Conservation (phyloP, 495 filamentous ascomycete genomes). For the Aspergillus avenaceus region DNA sequence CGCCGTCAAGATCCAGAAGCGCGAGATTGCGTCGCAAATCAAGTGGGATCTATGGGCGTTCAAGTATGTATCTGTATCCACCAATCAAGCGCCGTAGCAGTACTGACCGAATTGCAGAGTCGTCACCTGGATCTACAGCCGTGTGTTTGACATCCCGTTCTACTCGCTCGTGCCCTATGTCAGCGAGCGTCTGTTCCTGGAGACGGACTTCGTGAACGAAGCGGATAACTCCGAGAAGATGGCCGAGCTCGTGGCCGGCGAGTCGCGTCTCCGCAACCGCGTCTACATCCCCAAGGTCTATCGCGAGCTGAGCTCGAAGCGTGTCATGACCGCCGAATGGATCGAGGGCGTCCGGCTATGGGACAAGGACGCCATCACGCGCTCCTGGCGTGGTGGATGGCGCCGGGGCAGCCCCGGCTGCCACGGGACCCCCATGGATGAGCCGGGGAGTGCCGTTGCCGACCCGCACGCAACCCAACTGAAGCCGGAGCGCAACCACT, state of each 20-base stretch:
- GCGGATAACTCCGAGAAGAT: constrained; percentile 83
- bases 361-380: constrained; percentile 75
- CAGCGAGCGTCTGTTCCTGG: constrained; percentile 76
- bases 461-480: constrained; percentile 47
- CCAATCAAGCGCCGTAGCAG: not conserved
- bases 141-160: constrained; percentile 81
- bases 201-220: constrained; percentile 93
- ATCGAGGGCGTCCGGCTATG: constrained; percentile 89
- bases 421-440: constrained; percentile 60
- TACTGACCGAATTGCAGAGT: constrained; percentile 43
- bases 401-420: constrained; percentile 72
- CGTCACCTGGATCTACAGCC: constrained; percentile 70
- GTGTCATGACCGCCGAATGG: constrained; percentile 95
- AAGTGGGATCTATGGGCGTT: constrained; percentile 94
- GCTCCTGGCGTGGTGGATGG: constrained; percentile 72
- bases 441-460: constrained; percentile 35
- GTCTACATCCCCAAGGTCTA: constrained; percentile 89
- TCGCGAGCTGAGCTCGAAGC: constrained; percentile 72
- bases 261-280: constrained; percentile 68
- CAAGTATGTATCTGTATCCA: constrained; percentile 53
- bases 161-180: constrained; percentile 88
- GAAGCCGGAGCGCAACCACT: constrained; percentile 76
- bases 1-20: constrained; percentile 95
- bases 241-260: constrained; percentile 68
- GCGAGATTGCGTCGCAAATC: constrained; percentile 84